A percentile compares a stretch with the other conserved stretches of the same genome.
These are phyloP conservation scores for Jaminaea rosea DNA, from an alignment of 1,284 basidiomycete genomes.

Conservation along the genomic window DNA sequence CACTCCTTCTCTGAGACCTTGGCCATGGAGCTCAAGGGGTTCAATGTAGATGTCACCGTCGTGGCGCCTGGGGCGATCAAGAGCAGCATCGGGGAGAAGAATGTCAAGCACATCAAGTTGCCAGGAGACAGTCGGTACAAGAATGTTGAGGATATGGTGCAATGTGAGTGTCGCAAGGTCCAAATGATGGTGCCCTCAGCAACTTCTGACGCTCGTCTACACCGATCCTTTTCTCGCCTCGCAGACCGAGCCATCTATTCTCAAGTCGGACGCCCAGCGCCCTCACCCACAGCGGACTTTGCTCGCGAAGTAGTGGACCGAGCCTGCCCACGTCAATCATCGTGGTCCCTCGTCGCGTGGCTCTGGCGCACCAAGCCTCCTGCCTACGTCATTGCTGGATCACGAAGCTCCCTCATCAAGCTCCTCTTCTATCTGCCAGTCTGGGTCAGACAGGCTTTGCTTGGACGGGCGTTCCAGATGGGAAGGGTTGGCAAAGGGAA, in stretches of 20 bases:
- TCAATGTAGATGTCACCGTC: conserved; percentile 31
- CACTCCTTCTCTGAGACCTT: conserved; percentile 28
- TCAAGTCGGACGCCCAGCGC: conserved; percentile 18
- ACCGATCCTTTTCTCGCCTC: not conserved
- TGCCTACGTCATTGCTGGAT: not conserved
- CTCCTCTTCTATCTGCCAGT: not conserved
- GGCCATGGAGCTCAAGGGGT: conserved; percentile 27
- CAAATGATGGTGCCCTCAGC: not conserved
- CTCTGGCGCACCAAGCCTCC: not conserved
- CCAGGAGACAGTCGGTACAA: conserved; percentile 18
- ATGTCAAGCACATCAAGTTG: conserved; percentile 9
- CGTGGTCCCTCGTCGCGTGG: too few species aligned
- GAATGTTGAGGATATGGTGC: conserved; percentile 25
- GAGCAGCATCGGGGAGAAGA: conserved; percentile 21
- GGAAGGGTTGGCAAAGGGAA: not conserved
- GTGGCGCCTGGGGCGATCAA: conserved; percentile 38
- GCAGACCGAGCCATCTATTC: conserved; percentile 21
- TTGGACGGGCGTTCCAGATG: not conserved
- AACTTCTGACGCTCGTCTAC: not conserved
- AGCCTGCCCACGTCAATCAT: too few species aligned
- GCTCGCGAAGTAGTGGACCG: conserved; percentile 9
- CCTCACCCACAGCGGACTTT: conserved; percentile 25
- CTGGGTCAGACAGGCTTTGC: not conserved
- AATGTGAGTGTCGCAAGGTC: conserved; percentile 4
- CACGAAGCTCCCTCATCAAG: not conserved